Base-by-base conservation (phyloP, 2,329 filamentous ascomycete species). In the Zymoseptoria crescenta region DNA sequence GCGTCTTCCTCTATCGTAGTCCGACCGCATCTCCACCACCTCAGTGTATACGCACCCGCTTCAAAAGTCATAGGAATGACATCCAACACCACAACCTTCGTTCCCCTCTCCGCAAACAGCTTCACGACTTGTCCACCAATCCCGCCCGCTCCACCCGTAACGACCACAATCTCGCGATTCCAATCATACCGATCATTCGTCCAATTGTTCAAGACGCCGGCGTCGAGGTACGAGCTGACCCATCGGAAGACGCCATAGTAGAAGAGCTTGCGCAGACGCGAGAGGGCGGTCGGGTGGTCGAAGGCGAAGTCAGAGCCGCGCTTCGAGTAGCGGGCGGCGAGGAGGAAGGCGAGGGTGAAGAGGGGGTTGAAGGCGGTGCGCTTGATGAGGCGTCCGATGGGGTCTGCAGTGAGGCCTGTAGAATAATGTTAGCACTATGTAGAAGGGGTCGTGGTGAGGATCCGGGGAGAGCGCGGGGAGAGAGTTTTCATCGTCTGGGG, bases 11-110 rank as follows among this genome's bases (percentile, higher is more conserved):
- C 10, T 6, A 45, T 4, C 13, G 35, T 16, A 45, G 35, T 45
- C 35, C 16, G 9, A 16, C 35, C 35, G 35, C 4, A 45, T 0
- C 35, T n/a, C 16, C 35, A 45, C 35, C 10, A 6, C 16, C 35
- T 16, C 35, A 52, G 27, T 52, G 10, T 52, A 19, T n/a, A 56
- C 55, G 50, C 24, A 56, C 55, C 8, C 7, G 56, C 74, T 35
- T 79, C 70, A 67, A 80, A 86, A 20, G 79, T 81, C 73, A 86
- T 74, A 4, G 80, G 78, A 66, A 87, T 83, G 35, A 89, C 79
- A 74, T 93, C 89, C 41, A 92, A 71, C 1, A 91, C 85, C 0
- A 86, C 86, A 35, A 91, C 86, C 64, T 83, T 87, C 65, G 88
- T 78, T 1, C 82, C 83, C 61, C 75, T 77, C 70, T 85, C 82